phyloP scores from a whole-genome alignment of 1,284 basidiomycete species.

The Trametes pubescens region DNA sequence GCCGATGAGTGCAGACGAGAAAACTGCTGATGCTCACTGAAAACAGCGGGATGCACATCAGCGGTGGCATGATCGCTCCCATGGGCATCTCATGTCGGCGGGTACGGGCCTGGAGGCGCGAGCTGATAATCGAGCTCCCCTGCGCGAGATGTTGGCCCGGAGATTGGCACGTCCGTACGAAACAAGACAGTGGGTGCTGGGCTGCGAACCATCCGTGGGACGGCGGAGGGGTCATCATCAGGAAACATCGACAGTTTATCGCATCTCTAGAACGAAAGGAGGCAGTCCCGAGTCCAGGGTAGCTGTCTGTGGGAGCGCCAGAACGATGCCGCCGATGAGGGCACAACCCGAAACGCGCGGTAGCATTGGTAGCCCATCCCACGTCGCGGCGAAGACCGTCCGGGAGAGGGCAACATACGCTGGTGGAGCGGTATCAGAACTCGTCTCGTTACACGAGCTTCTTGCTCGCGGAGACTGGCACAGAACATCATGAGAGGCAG shows the following conservation, averaged over 20 bases:
- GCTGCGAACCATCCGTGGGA: constrained; percentile 10
- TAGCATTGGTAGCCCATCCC: constrained; percentile 12
- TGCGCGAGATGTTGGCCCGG: background rate
- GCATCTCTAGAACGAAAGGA: constrained; percentile 6
- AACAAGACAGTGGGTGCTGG: background rate
- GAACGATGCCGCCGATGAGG: background rate
- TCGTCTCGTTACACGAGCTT: constrained; percentile 20
- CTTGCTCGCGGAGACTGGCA: constrained; percentile 19
- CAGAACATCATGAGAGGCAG: constrained; percentile 25
- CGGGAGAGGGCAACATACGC: constrained; percentile 19
- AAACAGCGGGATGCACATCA: constrained; percentile 5
- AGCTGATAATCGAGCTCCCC: background rate
- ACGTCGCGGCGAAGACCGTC: constrained; percentile 16
- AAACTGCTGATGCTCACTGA: constrained; percentile 13
- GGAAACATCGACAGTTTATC: constrained; percentile 1
- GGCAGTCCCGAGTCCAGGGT: constrained; percentile 7
- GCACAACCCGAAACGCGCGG: constrained; percentile 6
- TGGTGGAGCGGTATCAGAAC: constrained; percentile 26
- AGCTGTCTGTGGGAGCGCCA: background rate
- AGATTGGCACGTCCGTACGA: constrained; percentile 8
- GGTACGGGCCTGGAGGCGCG: constrained; percentile 3
- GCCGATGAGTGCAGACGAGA: background rate
- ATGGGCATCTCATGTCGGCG: constrained; percentile 8
- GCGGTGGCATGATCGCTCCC: constrained; percentile 16
- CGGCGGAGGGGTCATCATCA: constrained; percentile 5